Base-by-base conservation (phyloP, 768 basidiomycete species). In the Amanita thiersii region DNA sequence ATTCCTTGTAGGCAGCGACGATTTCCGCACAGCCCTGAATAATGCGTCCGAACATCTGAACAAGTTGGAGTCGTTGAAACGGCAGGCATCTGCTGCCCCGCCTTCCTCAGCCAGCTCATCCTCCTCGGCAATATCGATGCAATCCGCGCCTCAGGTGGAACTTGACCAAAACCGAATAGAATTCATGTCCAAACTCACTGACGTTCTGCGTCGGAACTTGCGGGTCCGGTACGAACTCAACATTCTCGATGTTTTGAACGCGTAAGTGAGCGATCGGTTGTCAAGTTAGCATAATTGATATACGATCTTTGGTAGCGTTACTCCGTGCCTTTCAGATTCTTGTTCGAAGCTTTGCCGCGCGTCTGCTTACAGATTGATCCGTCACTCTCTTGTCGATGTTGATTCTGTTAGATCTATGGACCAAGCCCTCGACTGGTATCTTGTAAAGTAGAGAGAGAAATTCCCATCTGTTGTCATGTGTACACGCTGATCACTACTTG, bases 351-450 rank as follows among this genome's bases (percentile, higher is more conserved):
- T 81, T 37, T 78, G 84, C 50, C 76, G 90, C 28, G 80, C 92
- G 8, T 78, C 79, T 1, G 85, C 83, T 0, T 98, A 94, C 60
- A 73, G 91, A 31, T 68, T 93, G 2, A 68, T 97, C 12, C 77
- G 94, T 14, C 81, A 92, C 53, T 64, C 75, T 1, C 56, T 93
- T 4, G 75, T 90, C 3, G 89, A 92, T 51, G 53, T 65, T 0
- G 70, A 81, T n/a, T 78, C 80, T 0, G 82, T 90, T 34, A 72
- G 73, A 43, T 68, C 65, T 15, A 63, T 96, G 23, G 70, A 74
- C 9, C 72, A 77, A 15, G 72, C 81, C 12, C 58, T 96, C 24
- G 90, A 96, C 50, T 92, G 88, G 82, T 90, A 87, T 54, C 77
- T 98, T 34, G 77, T 97, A 49, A 85, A 86, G 92, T 92, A 48